phyloP scores from a whole-genome alignment of 75 land plant species.

The Ceratopteris richardii region DNA sequence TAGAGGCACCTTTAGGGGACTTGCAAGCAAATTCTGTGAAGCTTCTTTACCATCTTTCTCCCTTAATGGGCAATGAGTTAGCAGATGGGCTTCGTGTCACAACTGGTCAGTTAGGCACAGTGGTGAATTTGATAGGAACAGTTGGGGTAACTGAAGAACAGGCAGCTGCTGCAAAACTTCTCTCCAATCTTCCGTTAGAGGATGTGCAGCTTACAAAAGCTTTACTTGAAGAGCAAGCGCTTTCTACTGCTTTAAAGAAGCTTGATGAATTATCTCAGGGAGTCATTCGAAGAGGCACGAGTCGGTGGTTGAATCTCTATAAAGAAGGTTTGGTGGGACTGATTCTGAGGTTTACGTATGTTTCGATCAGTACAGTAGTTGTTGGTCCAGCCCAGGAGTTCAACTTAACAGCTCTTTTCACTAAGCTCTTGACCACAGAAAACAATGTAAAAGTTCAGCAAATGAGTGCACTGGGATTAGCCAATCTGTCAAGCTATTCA shows the following conservation, averaged over 20 bases:
- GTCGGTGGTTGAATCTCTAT: constrained; percentile 52
- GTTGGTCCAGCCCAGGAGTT: constrained; percentile 41
- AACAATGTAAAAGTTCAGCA: constrained; percentile 75
- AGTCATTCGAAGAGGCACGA: constrained; percentile 34
- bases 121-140: constrained; percentile 52
- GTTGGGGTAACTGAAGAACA: constrained; percentile 74
- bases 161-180: constrained; percentile 64
- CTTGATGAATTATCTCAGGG: constrained; percentile 49
- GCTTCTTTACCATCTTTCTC: constrained; percentile 70
- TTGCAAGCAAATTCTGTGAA: constrained; percentile 57
- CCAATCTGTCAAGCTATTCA: constrained; percentile 66
- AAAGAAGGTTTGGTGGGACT: constrained; percentile 68
- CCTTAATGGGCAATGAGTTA: constrained; percentile 85
- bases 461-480: constrained; percentile 65
- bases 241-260: constrained; percentile 33
- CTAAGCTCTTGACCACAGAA: constrained; percentile 52
- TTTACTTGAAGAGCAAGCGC: constrained; percentile 64
- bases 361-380: constrained; percentile 49
- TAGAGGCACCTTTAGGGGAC: constrained; percentile 89
- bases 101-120: constrained; percentile 72
- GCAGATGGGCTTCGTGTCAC: constrained; percentile 70
- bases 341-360: constrained; percentile 62
- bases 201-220: constrained; percentile 64
- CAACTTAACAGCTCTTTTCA: constrained; percentile 58
- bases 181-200: constrained; percentile 78